Base-by-base conservation (phyloP, 2,329 filamentous ascomycete genomes). In the Talaromyces sp. region DNA sequence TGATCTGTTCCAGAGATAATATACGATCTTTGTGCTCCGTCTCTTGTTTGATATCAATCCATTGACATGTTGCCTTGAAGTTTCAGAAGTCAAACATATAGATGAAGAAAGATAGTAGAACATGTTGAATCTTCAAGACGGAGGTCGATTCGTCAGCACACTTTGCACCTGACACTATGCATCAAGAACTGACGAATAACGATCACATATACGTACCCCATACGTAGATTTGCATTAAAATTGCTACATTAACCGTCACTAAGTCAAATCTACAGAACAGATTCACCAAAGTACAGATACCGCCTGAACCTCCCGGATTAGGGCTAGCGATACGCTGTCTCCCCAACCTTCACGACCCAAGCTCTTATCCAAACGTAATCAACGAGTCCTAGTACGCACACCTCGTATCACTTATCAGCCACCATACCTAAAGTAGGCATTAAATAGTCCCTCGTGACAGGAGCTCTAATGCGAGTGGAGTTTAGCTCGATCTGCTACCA, bases 261-360 rank as follows among this genome's bases (percentile, higher is more conserved):
- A 5, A 9, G 11, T 28, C 21, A 14, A 6, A 7, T 55, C 33
- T 37, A 23, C n/a, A 37, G 28, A n/a, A 14, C 16, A 8, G 3
- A 40, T 5, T 40, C 37, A 6, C 16, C 50, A 3, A 28, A 55
- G n/a, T n/a, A 33, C n/a, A 21, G 31, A 33, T 35, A 37, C 6
- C 62, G 62, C 57, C 46, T 63, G 62, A 60, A 60, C 62, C 62
- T 63, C 62, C 62, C 62, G 11, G 39, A 63, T 63, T 40, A 42
- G 58, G 62, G 46, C 56, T 60, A 46, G 48, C 33, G 54, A 57
- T 57, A 57, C 28, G 54, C 11, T 23, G n/a, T 11, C 9, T 16
- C 39, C 9, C n/a, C 16, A 8, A 40, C 6, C 33, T 12, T n/a
- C 16, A 12, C n/a, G 14, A 5, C 1, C 5, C 16, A 23, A 60